Evolutionary conservation across 2,329 filamentous ascomycete species (phyloP).

Genomic region (Cercospora sojina): DNA sequence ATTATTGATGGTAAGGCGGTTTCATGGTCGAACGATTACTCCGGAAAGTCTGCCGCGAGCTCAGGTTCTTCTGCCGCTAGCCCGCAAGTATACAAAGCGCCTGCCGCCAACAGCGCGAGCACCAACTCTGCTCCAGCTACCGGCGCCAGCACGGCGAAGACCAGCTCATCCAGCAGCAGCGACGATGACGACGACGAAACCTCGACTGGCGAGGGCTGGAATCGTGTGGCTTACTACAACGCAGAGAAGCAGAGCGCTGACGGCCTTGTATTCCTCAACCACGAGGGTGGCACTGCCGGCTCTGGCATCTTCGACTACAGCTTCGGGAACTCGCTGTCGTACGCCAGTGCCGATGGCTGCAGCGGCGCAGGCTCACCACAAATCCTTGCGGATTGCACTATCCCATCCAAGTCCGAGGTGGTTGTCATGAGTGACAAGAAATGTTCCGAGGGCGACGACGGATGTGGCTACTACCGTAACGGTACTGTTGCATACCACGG

Average conservation of each 20-base stretch:
- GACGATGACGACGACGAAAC: conserved; percentile 22
- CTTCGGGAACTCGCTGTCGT: conserved; percentile 60
- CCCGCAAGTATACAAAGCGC: conserved; percentile 23
- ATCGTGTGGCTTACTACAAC: conserved; percentile 40
- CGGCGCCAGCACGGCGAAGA: conserved; percentile 21
- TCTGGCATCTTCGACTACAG: conserved; percentile 56
- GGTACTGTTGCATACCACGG: conserved; percentile 58
- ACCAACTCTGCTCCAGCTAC: conserved; percentile 18
- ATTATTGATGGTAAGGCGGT: conserved; percentile 59
- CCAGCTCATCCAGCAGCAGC: conserved; percentile 14
- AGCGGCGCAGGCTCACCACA: conserved; percentile 49
- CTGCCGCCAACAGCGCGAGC: conserved; percentile 14
- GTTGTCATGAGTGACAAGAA: conserved; percentile 52
- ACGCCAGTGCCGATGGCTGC: conserved; percentile 51
- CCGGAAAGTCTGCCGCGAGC: conserved; percentile 37
- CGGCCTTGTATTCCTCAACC: conserved; percentile 60
- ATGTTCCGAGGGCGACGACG: conserved; percentile 50
- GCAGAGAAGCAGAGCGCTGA: conserved; percentile 44
- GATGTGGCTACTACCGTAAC: conserved; percentile 39
- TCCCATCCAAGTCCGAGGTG: conserved; percentile 53
- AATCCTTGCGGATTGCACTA: conserved; percentile 51
- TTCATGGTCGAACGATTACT: conserved; percentile 60
- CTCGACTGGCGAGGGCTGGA: conserved; percentile 33
- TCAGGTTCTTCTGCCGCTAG: conserved; percentile 47
- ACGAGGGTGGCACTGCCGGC: conserved; percentile 52